Evolutionary conservation across 805 yeast species (phyloP).

Genomic region (Sugiyamaella americana): DNA sequence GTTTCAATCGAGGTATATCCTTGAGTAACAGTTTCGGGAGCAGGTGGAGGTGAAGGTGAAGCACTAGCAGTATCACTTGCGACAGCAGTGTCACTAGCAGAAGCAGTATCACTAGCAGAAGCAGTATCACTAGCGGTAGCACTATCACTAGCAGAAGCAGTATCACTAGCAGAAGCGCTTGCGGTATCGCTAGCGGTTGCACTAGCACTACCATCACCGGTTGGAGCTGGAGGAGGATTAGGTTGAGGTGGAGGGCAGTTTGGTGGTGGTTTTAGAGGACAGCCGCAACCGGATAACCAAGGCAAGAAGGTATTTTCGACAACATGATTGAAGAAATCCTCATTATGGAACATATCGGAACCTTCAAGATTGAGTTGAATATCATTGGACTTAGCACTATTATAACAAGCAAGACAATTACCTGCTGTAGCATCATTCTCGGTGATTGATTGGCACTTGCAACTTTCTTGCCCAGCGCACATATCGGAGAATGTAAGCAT

Average conservation of each 20-base stretch:
- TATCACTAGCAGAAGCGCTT: background rate
- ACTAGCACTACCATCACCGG: conserved; percentile 4
- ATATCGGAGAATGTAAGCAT: conserved; percentile 9
- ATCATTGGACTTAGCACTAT: conserved; percentile 10
- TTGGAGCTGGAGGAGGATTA: conserved; percentile 3
- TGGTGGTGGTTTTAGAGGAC: conserved; percentile 6
- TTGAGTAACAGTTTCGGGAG: background rate
- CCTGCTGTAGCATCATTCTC: conserved; percentile 11
- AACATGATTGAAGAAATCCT: conserved; percentile 17
- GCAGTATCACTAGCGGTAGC: conserved; percentile 2
- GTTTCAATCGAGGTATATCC: conserved; percentile 1
- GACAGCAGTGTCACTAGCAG: conserved; percentile 6
- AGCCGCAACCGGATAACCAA: conserved; percentile 15
- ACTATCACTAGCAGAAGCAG: conserved; percentile 5
- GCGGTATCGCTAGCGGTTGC: conserved; percentile 6
- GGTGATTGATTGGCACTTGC: conserved; percentile 12
- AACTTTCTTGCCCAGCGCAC: conserved; percentile 14
- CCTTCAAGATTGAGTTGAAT: conserved; percentile 14
- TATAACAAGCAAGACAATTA: conserved; percentile 19
- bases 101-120: background rate
- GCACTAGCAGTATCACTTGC: conserved; percentile 5
- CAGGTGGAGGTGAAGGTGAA: background rate
- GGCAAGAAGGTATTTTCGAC: conserved; percentile 20
- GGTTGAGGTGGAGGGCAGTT: conserved; percentile 8
- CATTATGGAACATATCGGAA: conserved; percentile 13